A percentile compares a stretch with the other conserved stretches of the same genome.
These are phyloP conservation scores for Diaporthe eres DNA, from an alignment of 2,329 filamentous ascomycete species.

Conservation along the genomic window DNA sequence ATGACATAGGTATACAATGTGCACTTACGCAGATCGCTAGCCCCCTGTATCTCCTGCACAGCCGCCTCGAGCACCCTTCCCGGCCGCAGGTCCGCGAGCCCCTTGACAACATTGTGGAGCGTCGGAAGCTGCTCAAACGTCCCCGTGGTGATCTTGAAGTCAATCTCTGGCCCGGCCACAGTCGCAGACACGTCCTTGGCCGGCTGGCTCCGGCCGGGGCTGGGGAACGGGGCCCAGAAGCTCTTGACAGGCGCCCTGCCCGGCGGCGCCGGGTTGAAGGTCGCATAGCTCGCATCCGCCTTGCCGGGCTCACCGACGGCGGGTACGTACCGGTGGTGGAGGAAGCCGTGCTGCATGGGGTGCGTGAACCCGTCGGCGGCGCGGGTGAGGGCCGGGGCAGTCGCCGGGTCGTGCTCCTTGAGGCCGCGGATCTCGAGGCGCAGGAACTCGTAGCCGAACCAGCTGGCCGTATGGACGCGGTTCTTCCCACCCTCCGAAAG, in stretches of 20 bases:
- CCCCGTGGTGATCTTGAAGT: constrained; percentile 4
- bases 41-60: constrained; percentile 7
- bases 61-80: constrained; percentile 16
- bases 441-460: constrained; percentile 51
- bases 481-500: neutral
- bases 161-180: neutral
- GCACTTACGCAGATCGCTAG: constrained; percentile 1
- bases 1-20: too few relatives aligned
- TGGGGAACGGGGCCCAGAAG: constrained; percentile 14
- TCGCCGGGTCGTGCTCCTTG: constrained; percentile 45
- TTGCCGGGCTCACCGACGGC: constrained; percentile 62
- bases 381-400: neutral
- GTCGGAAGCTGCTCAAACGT: constrained; percentile 27
- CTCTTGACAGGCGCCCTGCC: constrained; percentile 2
- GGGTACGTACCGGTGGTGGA: constrained; percentile 72
- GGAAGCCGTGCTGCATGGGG: constrained; percentile 54
- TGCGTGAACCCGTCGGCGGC: constrained; percentile 16
- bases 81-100: constrained; percentile 5
- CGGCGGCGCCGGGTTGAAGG: constrained; percentile 7
- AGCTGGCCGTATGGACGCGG: constrained; percentile 19
- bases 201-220: constrained; percentile 11
- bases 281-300: constrained; percentile 20
- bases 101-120: constrained; percentile 14
- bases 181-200: neutral
- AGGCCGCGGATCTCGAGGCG: constrained; percentile 59